A percentile compares a stretch with the other conserved stretches of the same genome.
Evolutionary conservation across 345 rosid genomes (phyloP).

Genomic region (Angophora floribunda): DNA sequence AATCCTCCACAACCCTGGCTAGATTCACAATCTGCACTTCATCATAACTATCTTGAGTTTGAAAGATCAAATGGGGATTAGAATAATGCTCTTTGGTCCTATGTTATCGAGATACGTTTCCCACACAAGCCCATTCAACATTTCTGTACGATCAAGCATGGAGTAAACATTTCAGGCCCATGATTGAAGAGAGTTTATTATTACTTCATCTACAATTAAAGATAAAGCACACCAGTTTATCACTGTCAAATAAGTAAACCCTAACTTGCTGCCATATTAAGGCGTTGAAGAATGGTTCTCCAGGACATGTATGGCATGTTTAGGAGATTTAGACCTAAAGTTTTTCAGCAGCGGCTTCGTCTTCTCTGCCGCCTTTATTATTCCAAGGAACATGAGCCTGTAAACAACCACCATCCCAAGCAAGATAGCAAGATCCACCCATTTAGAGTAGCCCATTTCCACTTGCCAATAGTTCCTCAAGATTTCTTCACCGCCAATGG

Average conservation of each 20-base stretch:
- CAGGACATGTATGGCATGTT: neutral
- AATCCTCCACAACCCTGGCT: neutral
- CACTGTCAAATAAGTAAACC: neutral
- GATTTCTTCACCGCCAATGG: conserved; percentile 8
- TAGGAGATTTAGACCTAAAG: neutral
- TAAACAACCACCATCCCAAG: neutral
- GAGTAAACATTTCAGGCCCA: too few relatives aligned
- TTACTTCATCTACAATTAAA: neutral
- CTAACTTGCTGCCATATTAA: neutral
- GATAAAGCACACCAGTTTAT: neutral
- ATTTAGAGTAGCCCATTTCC: neutral
- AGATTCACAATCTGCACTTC: neutral
- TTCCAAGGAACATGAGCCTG: neutral
- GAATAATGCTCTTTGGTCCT: neutral
- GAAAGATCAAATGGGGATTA: neutral
- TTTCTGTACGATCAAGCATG: neutral
- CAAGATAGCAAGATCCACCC: neutral
- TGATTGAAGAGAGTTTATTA: neutral
- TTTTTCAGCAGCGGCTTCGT: neutral
- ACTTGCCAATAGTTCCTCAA: neutral
- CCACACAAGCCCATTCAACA: neutral
- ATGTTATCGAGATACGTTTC: neutral
- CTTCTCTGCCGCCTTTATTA: neutral
- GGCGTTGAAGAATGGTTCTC: neutral
- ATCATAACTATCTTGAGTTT: neutral